Evolutionary conservation across 129 eudicot genomes (phyloP).

Genomic region (Lactuca saligna): DNA sequence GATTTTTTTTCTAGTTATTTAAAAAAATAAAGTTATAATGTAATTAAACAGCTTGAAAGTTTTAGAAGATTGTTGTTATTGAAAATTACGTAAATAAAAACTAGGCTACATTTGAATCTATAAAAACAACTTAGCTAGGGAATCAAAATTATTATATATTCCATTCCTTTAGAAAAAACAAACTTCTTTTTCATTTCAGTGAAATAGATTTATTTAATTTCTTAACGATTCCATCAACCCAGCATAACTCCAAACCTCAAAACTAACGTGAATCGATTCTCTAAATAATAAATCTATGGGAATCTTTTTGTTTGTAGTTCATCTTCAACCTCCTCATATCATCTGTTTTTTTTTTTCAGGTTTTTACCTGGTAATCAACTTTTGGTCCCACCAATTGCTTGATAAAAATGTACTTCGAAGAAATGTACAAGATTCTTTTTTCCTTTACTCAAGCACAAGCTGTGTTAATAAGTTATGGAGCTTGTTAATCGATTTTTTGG

Average conservation of each 20-base stretch:
- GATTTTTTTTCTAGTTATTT: too few relatives aligned
- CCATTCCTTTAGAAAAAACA: neutral
- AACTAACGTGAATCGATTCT: too few relatives aligned
- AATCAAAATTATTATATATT: neutral
- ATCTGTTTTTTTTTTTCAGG: slow-evolving; percentile 35
- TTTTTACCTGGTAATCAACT: slow-evolving; percentile 68
- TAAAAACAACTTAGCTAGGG: neutral
- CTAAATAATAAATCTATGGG: neutral
- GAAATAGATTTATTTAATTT: too few relatives aligned
- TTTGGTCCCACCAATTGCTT: slow-evolving; percentile 50
- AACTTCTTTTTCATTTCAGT: neutral
- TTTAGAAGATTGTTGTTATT: neutral
- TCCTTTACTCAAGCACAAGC: slow-evolving; percentile 18
- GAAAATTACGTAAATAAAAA: too few relatives aligned
- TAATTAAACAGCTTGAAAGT: neutral
- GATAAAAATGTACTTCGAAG: slow-evolving; percentile 21
- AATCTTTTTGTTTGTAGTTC: neutral
- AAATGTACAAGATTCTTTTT: slow-evolving; percentile 28
- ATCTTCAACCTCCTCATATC: neutral
- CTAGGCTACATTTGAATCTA: neutral
- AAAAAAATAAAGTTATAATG: too few relatives aligned
- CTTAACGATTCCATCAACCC: neutral
- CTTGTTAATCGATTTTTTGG: slow-evolving; percentile 10
- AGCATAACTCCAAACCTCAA: too few relatives aligned
- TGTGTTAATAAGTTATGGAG: slow-evolving; percentile 13